Base-by-base conservation (phyloP, 306 rosid genomes). In the Vigna reflexopilosa region DNA sequence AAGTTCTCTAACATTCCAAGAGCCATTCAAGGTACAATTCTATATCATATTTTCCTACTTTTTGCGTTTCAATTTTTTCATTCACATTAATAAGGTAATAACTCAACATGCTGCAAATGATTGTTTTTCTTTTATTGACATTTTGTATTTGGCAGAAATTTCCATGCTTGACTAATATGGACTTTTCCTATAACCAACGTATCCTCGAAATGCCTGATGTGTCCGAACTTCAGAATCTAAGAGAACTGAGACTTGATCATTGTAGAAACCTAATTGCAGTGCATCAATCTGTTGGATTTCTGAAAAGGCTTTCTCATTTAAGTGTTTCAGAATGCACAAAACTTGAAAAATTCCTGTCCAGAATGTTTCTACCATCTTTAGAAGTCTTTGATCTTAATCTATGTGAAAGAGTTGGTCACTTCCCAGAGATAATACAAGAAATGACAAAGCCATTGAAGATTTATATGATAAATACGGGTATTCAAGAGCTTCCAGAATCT, bases 271-370 rank as follows among this genome's bases (percentile, higher is more conserved):
- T 81, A 26, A 61, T 6, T 17, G 6, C 1, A 2, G 42, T 81
- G 26, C 67, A 81, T 59, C n/a, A 59, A 34, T 68, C 77, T 5
- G 20, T 81, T 49, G 85, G 85, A 4, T 38, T 45, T 15, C 72
- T 59, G 5, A 0, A 16, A 38, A 42, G 71, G 0, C 81, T 81
- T 24, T 0, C 9, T 22, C 19, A 17, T 38, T 59, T 75, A 2
- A 26, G 64, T 0, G 32, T 9, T 68, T 58, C 19, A 0, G 4
- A 11, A 3, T 81, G 85, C 22, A 0, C 28, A 9, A 50, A 50
- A 22, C 81, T 81, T 6, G 19, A 1, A 38, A 36, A 2, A 4
- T 79, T 79, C 44, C 24, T 3, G 2, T 32, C 0, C 9, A 30
- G 0, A 20, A 79, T 79, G 32, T 30, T 19, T 45, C 17, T 83